Evolutionary conservation across 2,329 filamentous ascomycete species (phyloP).

Genomic region (Cladosporium sp.): DNA sequence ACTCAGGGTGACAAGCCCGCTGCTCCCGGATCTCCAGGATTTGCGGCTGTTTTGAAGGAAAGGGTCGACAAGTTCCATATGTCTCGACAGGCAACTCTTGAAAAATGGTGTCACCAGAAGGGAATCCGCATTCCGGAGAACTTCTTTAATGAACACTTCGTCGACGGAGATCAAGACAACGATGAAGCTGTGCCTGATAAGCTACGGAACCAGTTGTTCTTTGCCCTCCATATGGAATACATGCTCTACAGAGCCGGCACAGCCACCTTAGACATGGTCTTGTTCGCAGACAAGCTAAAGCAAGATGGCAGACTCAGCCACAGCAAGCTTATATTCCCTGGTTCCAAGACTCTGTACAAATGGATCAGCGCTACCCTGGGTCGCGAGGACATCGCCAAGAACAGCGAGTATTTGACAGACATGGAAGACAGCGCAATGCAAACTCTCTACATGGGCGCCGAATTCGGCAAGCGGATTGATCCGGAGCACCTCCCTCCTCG

Average conservation of each 20-base stretch:
- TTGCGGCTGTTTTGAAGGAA: conserved; percentile 50
- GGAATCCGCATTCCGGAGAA: conserved; percentile 46
- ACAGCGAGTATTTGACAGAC: conserved; percentile 54
- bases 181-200: conserved; percentile 59
- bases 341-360: conserved; percentile 58
- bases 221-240: conserved; percentile 69
- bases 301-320: conserved; percentile 62
- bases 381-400: conserved; percentile 51
- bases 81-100: conserved; percentile 56
- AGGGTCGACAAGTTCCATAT: conserved; percentile 55
- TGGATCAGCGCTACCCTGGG: conserved; percentile 57
- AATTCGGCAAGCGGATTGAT: conserved; percentile 60
- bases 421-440: conserved; percentile 50
- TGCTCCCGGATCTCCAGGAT: conserved; percentile 57
- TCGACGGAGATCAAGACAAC: conserved; percentile 46
- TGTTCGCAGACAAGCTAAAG: conserved; percentile 63
- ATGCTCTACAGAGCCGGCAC: conserved; percentile 56
- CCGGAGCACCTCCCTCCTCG: conserved; percentile 68
- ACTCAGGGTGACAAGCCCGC: conserved; percentile 33
- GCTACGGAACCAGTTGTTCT: conserved; percentile 64
- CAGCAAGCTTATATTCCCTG: conserved; percentile 61
- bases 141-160: conserved; percentile 41
- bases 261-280: conserved; percentile 60
- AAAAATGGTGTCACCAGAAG: conserved; percentile 42
- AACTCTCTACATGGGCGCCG: conserved; percentile 62